Percentiles rank a stretch among this genome's conserved stretches.
These are phyloP conservation scores for Seiridium unicorne DNA, from an alignment of 2,329 filamentous ascomycete species.

Conservation along the genomic window DNA sequence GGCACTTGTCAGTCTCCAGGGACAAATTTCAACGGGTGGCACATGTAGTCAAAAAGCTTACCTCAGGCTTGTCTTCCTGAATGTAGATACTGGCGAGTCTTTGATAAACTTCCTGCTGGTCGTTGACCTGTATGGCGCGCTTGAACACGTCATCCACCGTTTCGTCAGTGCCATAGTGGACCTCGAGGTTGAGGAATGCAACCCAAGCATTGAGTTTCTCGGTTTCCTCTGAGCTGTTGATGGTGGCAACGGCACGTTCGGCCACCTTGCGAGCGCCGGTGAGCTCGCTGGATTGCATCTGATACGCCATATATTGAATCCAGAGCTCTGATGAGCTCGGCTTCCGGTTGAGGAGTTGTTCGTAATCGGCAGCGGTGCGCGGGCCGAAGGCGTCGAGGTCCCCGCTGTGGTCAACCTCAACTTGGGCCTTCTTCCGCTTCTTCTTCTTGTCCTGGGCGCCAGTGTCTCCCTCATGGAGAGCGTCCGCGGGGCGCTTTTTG, in stretches of 20 bases:
- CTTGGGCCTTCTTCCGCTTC: slow-evolving; percentile 73
- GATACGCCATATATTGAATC: slow-evolving; percentile 99
- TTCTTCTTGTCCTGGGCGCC: slow-evolving; percentile 56
- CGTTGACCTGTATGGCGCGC: slow-evolving; percentile 90
- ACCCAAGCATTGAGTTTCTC: slow-evolving; percentile 97
- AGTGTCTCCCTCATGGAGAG: slow-evolving; percentile 42
- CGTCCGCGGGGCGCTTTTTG: slow-evolving; percentile 47
- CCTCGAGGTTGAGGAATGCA: slow-evolving; percentile 90
- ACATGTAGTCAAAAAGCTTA: slow-evolving; percentile 42
- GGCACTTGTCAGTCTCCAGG: slow-evolving; percentile 22
- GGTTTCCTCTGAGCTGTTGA: slow-evolving; percentile 84
- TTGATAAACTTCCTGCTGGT: slow-evolving; percentile 85
- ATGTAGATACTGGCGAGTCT: slow-evolving; percentile 93
- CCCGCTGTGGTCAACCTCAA: slow-evolving; percentile 86
- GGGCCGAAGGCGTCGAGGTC: slow-evolving; percentile 87
- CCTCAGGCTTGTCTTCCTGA: slow-evolving; percentile 79
- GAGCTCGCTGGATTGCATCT: slow-evolving; percentile 87
- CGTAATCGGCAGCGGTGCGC: slow-evolving; percentile 87
- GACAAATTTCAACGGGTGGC: too few species aligned
- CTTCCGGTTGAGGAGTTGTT: slow-evolving; percentile 86
- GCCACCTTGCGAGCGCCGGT: slow-evolving; percentile 86
- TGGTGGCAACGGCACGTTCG: slow-evolving; percentile 85
- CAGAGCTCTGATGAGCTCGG: slow-evolving; percentile 92
- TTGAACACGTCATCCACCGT: slow-evolving; percentile 84
- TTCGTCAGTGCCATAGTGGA: slow-evolving; percentile 82